Base-by-base conservation (phyloP, 495 filamentous ascomycete genomes). In the Aspergillus bridgeri region DNA sequence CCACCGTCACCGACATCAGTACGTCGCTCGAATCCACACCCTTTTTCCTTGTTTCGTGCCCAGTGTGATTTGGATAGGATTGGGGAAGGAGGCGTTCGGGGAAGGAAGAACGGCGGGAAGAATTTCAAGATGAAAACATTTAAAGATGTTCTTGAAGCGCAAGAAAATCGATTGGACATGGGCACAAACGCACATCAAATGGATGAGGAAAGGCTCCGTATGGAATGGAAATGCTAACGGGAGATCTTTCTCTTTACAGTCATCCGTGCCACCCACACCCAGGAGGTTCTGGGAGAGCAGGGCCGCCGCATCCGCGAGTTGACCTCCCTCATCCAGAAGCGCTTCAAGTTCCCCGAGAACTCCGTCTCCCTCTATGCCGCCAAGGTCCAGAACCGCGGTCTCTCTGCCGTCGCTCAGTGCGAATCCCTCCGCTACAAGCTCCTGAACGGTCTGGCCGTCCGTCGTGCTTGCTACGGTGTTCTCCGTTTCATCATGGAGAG, bases 311-410 rank as follows among this genome's bases (percentile, higher is more conserved):
- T 98, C 80, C 92, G 94, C 78, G 94, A 98, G 83, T 91, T 98
- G 80, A 98, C 94, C 71, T 96, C 91, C 63, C 89, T 98, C 74
- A 97, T 98, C 85, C 95, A 98, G 83, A 98, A 98, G 87, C 91
- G 94, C 66, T 98, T 98, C 90, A 97, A 97, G 84, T 98, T 98
- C 86, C 92, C 94, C 75, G 94, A 97, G 84, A 97, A 98, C 89
- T 94, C 89, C 69, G 94, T 98, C 76, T 97, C 94, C 58, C 91
- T 98, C 72, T 98, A 98, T 77, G 94, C 94, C 77, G 95, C 94
- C 76, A 98, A 98, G 87, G 94, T 98, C 74, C 95, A 98, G 85
- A 97, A 96, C 84, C 92, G 94, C 69, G 94, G 94, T 89, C 91
- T 98, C 60, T 97, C 92, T 69, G 94, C 94, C 72, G 94, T 98